phyloP scores from a whole-genome alignment of 1,284 basidiomycete genomes.

The Rhodotorula sp. region DNA sequence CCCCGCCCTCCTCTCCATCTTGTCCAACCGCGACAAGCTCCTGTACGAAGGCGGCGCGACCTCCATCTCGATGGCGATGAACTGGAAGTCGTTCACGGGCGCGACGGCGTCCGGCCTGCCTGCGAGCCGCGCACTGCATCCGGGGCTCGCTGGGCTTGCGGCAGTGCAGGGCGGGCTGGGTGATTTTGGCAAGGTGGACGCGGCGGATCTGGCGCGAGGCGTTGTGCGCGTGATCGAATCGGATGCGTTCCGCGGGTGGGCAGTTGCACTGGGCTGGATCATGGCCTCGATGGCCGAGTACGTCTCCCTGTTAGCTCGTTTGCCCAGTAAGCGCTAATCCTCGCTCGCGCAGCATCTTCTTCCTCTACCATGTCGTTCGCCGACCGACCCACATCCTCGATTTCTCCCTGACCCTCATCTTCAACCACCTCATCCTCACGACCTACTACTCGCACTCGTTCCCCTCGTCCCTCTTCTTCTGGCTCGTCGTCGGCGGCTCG shows the following conservation, averaged over 20 bases:
- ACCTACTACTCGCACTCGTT: constrained; percentile 85
- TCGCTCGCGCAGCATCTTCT: constrained; percentile 69
- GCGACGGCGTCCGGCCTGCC: constrained; percentile 62
- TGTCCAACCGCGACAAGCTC: constrained; percentile 73
- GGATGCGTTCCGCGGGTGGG: constrained; percentile 72
- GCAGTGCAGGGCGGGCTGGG: constrained; percentile 10
- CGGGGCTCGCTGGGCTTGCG: constrained; percentile 50
- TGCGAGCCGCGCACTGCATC: constrained; percentile 53
- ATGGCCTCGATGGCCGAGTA: constrained; percentile 77
- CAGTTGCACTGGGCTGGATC: constrained; percentile 80
- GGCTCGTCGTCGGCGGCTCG: constrained; percentile 72
- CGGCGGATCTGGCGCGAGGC: constrained; percentile 12
- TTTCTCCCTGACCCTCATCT: constrained; percentile 83
- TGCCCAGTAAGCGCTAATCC: neutral
- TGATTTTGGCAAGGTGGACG: neutral
- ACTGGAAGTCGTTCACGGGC: constrained; percentile 93
- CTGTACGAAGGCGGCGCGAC: constrained; percentile 81
- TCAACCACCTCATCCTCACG: constrained; percentile 87
- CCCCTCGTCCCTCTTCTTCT: constrained; percentile 87
- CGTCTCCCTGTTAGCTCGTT: constrained; percentile 47
- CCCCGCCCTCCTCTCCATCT: constrained; percentile 73
- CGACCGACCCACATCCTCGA: constrained; percentile 92
- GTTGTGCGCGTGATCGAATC: constrained; percentile 27
- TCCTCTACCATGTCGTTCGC: constrained; percentile 81
- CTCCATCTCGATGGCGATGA: constrained; percentile 90